These are phyloP conservation scores for Erodium moschatum DNA, from an alignment of 441 rosid species.

Conservation along the genomic window DNA sequence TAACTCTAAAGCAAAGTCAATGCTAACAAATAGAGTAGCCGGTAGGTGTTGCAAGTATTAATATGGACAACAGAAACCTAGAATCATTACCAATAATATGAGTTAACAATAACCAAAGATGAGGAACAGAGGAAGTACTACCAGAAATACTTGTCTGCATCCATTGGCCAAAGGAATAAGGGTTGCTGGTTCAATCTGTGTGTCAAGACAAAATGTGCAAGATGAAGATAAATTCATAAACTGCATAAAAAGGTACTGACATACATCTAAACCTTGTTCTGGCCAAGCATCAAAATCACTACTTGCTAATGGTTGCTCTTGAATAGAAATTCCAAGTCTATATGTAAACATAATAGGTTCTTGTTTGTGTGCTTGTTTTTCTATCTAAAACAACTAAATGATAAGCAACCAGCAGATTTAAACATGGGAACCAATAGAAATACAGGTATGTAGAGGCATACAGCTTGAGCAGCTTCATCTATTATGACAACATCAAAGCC, in stretches of 20 bases:
- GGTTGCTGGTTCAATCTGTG: constrained; percentile 90
- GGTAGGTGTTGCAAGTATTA: not conserved
- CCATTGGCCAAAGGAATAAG: constrained; percentile 86
- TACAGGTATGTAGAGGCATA: constrained; percentile 29
- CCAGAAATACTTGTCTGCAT: constrained; percentile 98
- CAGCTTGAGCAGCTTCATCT: constrained; percentile 99
- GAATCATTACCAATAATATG: not conserved
- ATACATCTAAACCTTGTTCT: not conserved
- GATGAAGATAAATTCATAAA: constrained; percentile 8
- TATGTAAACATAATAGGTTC: not conserved
- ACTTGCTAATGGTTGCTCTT: not conserved
- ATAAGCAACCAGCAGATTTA: not conserved
- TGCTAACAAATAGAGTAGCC: not conserved
- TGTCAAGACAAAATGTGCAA: constrained; percentile 18
- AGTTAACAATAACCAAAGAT: not conserved
- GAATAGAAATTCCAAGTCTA: not conserved
- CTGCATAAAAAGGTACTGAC: not conserved
- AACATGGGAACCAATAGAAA: constrained; percentile 7
- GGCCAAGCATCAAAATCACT: too few relatives aligned
- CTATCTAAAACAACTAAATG: not conserved
- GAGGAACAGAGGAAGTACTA: constrained; percentile 25
- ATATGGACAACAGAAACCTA: not conserved
- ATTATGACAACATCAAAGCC: constrained; percentile 91
- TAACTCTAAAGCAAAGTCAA: not conserved
- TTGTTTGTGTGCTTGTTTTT: not conserved